Base-by-base conservation (phyloP, 805 yeast genomes). In the Wickerhamomyces strasburgensis region DNA sequence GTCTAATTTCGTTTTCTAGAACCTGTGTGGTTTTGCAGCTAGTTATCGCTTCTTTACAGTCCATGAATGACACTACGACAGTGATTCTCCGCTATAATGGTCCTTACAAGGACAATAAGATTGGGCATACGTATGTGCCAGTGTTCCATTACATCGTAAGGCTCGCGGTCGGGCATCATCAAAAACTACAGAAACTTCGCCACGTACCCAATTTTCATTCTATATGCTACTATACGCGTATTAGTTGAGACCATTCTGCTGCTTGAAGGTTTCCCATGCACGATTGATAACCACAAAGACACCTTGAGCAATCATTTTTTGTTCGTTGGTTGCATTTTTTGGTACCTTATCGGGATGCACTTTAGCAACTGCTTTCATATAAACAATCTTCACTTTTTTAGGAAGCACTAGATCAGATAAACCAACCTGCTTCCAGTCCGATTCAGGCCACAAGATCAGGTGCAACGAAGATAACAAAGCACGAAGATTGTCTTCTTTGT, bases 281-380 rank as follows among this genome's bases (percentile, higher is more conserved):
- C 78, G 73, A 58, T 88, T 90, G 43, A 93, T 65, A 0, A 79
- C 70, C 27, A 88, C 83, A 55, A 93, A 93, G 0, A 90, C 90
- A 17, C 78, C 78, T 49, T 89, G 90, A 13, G 97, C 93, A 31
- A 90, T 69, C 80, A 90, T 73, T 55, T 82, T 80, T 39, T 76
- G 75, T 51, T 87, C 94, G 5, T 78, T 65, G 6, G 79, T 64
- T 2, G 81, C 75, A 16, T 61, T 59, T n/a, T 61, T 54, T 6
- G 77, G 66, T 17, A 89, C 64, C 58, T 93, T 93, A 59, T 93
- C 99, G 0, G 90, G 78, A 58, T 89, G 93, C 3, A 96, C 94
- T 34, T 78, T 73, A 0, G 97, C 80, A 48, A 93, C 86, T 5
- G 96, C 87, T 59, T 83, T 85, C 88, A 93, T 79, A 29, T 93